These are phyloP conservation scores for Eustoma russellianum DNA, from an alignment of 257 asterid genomes.

Conservation along the genomic window DNA sequence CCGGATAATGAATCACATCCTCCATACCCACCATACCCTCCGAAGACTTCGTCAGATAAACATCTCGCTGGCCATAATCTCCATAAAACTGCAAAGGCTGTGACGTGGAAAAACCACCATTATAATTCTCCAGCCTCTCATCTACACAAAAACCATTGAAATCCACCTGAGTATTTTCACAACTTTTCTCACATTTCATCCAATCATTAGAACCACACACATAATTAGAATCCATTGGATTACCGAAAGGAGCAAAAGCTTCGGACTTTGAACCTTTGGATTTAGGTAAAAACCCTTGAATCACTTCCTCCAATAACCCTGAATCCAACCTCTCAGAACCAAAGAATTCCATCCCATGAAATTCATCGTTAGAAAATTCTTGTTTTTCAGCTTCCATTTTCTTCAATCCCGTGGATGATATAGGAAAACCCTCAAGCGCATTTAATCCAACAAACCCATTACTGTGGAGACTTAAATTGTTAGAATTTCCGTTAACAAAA, in stretches of 20 bases:
- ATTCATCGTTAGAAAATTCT: neutral
- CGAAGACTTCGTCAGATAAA: constrained; percentile 7
- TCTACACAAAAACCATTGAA: constrained; percentile 2
- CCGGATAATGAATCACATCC: constrained; percentile 12
- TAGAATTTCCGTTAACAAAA: too few species aligned
- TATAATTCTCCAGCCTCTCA: constrained; percentile 10
- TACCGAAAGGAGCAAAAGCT: neutral
- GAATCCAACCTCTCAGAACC: constrained; percentile 40
- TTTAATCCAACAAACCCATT: constrained; percentile 2
- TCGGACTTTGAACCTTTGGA: constrained; percentile 24
- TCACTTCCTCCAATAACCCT: constrained; percentile 28
- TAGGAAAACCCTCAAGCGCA: constrained; percentile 15
- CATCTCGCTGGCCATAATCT: constrained; percentile 1
- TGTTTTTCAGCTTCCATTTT: neutral
- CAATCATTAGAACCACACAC: neutral
- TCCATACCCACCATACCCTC: constrained; percentile 9
- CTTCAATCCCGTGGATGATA: neutral
- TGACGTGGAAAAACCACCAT: constrained; percentile 5
- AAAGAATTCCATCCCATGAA: constrained; percentile 46
- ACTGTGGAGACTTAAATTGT: too few species aligned
- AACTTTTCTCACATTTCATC: neutral
- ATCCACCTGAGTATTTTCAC: neutral
- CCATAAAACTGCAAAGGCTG: constrained; percentile 5
- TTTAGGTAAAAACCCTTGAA: constrained; percentile 42
- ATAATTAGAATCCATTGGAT: neutral